A percentile compares a stretch with the other conserved stretches of the same genome.
Conservation (phyloP, 106 monocot species). For the Allium sativum region DNA sequence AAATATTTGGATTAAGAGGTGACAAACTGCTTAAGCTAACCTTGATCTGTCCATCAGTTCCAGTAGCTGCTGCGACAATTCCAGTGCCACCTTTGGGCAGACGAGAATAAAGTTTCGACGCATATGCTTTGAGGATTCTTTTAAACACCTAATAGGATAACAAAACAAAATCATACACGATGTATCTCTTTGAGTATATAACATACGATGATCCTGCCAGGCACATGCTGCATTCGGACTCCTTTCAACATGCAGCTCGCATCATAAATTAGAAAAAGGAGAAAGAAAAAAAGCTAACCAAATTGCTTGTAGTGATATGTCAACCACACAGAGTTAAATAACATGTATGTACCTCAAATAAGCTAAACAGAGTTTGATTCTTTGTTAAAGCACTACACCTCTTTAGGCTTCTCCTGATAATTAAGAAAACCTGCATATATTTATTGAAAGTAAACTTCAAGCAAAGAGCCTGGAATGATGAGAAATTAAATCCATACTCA, state of each 20-base stretch:
- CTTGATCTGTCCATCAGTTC: constrained; percentile 98
- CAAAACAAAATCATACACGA: too few species aligned
- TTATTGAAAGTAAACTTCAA: neutral
- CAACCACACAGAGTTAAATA: too few species aligned
- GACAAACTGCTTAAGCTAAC: constrained; percentile 18
- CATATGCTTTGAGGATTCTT: constrained; percentile 96
- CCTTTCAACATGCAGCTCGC: too few species aligned
- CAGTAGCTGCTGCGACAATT: constrained; percentile 97
- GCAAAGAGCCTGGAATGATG: neutral
- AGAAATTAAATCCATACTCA: too few species aligned
- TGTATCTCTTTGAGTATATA: too few species aligned
- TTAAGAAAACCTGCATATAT: constrained; percentile 76
- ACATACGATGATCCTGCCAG: too few species aligned
- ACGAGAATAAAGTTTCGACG: constrained; percentile 63
- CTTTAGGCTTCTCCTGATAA: constrained; percentile 99
- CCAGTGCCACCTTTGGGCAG: constrained; percentile 91
- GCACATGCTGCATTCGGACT: too few species aligned
- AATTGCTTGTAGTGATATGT: too few species aligned
- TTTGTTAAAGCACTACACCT: constrained; percentile 94
- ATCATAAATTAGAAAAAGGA: too few species aligned
- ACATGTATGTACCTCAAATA: constrained; percentile 58
- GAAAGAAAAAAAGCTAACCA: too few species aligned
- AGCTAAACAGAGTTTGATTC: constrained; percentile 78
- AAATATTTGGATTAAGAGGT: constrained; percentile 3
- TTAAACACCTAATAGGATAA: constrained; percentile 64